Conservation (phyloP, 2,329 filamentous ascomycete genomes). For the Sporothrix globosa region DNA sequence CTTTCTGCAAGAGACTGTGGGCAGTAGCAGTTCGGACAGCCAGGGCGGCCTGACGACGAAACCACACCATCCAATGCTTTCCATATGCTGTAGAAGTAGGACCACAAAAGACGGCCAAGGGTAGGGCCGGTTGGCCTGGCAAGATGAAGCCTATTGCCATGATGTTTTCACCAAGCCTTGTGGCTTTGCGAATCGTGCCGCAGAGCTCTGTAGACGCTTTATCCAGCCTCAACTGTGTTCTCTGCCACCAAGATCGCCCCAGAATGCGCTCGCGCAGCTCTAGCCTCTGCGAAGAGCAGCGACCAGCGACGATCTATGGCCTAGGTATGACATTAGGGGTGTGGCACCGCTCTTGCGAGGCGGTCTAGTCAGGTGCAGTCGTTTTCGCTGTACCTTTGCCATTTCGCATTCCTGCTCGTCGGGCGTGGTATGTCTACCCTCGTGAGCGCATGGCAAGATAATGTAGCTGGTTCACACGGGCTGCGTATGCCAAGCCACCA, state of each 20-base stretch:
- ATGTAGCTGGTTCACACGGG: not conserved
- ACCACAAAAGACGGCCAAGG: not conserved
- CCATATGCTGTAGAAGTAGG: not conserved
- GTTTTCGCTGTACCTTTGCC: not conserved
- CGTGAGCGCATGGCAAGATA: conserved; percentile 23
- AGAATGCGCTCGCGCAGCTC: conserved; percentile 25
- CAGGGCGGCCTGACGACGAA: not conserved
- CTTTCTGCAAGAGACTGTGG: conserved; percentile 13
- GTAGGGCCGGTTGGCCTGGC: not conserved
- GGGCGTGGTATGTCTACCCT: conserved; percentile 13
- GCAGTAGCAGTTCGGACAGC: not conserved
- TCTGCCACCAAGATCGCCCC: not conserved
- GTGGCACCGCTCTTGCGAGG: conserved; percentile 28
- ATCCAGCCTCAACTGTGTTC: not conserved
- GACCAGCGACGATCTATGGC: conserved; percentile 14
- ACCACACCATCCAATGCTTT: not conserved
- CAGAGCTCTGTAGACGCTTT: too few species aligned
- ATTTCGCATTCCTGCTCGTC: conserved; percentile 1
- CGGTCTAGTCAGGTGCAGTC: conserved; percentile 26
- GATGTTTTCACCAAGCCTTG: not conserved
- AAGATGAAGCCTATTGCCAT: conserved; percentile 6
- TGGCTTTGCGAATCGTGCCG: conserved; percentile 13
- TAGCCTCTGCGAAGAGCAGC: conserved; percentile 19
- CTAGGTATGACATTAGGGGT: conserved; percentile 8
- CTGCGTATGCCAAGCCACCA: conserved; percentile 15